Conservation (phyloP, 1,284 basidiomycete genomes). For the Apiotrichum akiyoshidainum region DNA sequence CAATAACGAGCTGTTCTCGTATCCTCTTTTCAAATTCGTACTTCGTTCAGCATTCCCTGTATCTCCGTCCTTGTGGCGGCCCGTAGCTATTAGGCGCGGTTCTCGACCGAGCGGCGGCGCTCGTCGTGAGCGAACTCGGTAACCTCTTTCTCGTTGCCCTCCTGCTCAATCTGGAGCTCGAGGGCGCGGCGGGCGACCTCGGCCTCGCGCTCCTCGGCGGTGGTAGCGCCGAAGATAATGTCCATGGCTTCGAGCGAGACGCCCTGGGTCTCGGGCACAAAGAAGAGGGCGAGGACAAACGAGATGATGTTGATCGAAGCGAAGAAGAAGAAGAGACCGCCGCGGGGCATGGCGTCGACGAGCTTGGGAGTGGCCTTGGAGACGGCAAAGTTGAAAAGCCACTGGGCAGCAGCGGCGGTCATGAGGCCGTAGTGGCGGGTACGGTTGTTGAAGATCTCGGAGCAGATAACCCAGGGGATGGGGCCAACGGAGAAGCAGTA, state of each 20-base stretch:
- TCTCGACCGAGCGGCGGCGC: neutral
- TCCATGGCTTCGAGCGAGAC: constrained; percentile 63
- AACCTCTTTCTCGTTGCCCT: constrained; percentile 6
- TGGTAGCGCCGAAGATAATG: constrained; percentile 68
- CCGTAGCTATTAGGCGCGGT: neutral
- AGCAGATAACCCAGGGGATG: constrained; percentile 46
- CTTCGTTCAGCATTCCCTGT: too few species aligned
- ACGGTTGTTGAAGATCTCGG: constrained; percentile 78
- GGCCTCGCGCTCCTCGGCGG: constrained; percentile 58
- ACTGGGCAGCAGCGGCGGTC: constrained; percentile 67
- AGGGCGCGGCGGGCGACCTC: constrained; percentile 52
- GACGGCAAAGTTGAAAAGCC: constrained; percentile 74
- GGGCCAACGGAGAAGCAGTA: constrained; percentile 51
- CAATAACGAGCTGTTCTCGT: too few species aligned
- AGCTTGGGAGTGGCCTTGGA: constrained; percentile 68
- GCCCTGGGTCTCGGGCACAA: constrained; percentile 69
- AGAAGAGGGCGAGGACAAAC: constrained; percentile 48
- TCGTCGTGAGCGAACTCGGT: neutral
- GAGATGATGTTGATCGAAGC: constrained; percentile 44
- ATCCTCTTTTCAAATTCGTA: too few species aligned
- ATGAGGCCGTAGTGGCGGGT: constrained; percentile 74
- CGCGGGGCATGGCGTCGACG: constrained; percentile 51
- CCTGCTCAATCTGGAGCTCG: constrained; percentile 13
- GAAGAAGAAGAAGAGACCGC: constrained; percentile 50
- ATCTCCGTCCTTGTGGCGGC: too few species aligned